Base-by-base conservation (phyloP, 2,329 filamentous ascomycete species). In the Metarhizium anisopliae region DNA sequence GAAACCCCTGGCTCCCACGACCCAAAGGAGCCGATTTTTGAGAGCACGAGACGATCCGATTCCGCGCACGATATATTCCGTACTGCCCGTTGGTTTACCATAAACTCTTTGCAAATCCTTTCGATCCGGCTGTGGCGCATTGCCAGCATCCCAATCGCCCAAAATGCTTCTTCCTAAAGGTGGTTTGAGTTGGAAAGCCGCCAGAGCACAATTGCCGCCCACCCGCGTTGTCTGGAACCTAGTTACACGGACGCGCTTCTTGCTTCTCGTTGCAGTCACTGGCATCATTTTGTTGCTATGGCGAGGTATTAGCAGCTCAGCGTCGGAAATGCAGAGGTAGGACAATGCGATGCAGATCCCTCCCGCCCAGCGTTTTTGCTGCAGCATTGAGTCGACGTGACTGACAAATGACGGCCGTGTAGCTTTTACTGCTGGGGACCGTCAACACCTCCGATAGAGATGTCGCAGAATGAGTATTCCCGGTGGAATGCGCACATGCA, bases 371-470 rank as follows among this genome's bases (percentile, higher is more conserved):
- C 11, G 14, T 20, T 16, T 45, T 18, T 38, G 10, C 38, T 50
- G 14, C 25, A 36, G 13, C 18, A 18, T 2, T 13, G 18, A 13
- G 30, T 5, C n/a, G 8, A 53, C 35, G 20, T 49, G 42, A 52
- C 55, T 55, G 53, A 59, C 55, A 57, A 40, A 58, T 64, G 52
- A 62, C 61, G 53, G 49, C 36, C 47, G 42, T 60, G 60, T 67
- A 97, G 93, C 74, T 96, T 95, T 74, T 95, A 96, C 75, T 99
- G 94, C 77, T 97, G 91, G 82, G 94, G 94, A 13, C 93, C 94
- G 14, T 84, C 87, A 29, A 96, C 95, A 77, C 84, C 94, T n/a
- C 94, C 94, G 54, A 95, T 95, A 85, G 85, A 94, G 61, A 96
- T 99, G 90, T 84, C 88, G 47, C 77, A 87, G 55, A 96, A 96